Evolutionary conservation across 1,284 basidiomycete species (phyloP), one percentile per base, ranked within the genome.

Genomic region (Cystobasidiaceae sp.): DNA sequence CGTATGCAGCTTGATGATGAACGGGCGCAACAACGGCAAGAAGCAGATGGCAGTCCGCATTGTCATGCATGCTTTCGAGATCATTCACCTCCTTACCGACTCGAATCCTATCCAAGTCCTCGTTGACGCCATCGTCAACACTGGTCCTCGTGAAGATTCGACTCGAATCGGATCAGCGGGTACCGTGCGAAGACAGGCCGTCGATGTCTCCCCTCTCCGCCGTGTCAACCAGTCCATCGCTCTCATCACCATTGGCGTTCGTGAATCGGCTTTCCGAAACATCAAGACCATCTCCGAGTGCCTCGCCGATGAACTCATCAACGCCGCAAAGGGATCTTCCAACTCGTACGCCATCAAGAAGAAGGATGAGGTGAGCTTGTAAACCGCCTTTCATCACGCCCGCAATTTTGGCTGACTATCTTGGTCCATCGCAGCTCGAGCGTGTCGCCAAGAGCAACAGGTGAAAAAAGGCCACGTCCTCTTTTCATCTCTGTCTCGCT

Each of bases 1-100:
- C 74, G 94, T 98, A 72, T 94, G 97, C 85, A 89, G 89, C 78
- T 81, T 96, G 79, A 97, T 98, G 96, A 98, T 98, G 94, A 97
- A 98, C 83, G 96, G 96, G 73, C 93, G 96, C 81, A 99, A 99
- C 89, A 98, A 96, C 83, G 96, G 96, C 52, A 98, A 98, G 85
- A 98, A 98, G 83, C 87, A 97, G 79, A 83, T 99, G 82, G 89
- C 96, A 75, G 91, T 99, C 80, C 93, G 96, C 81, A 99, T 99
- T 76, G 96, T 99, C 75, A 90, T 93, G 70, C 96, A 99, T 81
- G 91, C 96, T 63, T 99, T 98, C 79, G 96, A 99, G 83, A 96
- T 99, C 81, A 96, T 98, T 81, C 89, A 98, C 85, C 91, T 99
- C 78, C 90, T 99, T 80, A 93, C 92, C 75, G 96, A 99, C 86